Evolutionary conservation across 2,329 filamentous ascomycete genomes (phyloP).

Genomic region (Monosporascus ibericus): DNA sequence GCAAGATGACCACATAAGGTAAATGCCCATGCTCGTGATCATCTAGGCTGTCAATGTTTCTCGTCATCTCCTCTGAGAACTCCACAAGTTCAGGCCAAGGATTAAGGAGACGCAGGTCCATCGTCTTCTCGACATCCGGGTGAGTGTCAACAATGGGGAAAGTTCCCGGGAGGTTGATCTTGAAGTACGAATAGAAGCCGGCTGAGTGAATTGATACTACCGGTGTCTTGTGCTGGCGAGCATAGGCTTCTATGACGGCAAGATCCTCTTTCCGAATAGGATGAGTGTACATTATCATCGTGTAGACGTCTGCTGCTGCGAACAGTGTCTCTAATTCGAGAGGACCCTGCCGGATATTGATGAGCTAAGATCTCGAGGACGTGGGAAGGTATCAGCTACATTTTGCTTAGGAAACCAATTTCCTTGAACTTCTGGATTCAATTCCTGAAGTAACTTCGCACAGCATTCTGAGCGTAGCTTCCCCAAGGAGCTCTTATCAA

Average conservation of each 20-base stretch:
- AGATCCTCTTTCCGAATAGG: slow-evolving; percentile 41
- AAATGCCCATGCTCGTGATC: slow-evolving; percentile 86
- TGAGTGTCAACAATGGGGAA: slow-evolving; percentile 96
- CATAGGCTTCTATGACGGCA: slow-evolving; percentile 40
- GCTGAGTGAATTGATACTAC: slow-evolving; percentile 80
- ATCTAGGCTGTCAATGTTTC: slow-evolving; percentile 61
- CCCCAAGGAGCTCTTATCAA: slow-evolving; percentile 73
- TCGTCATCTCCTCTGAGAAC: slow-evolving; percentile 62
- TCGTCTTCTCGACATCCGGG: slow-evolving; percentile 76
- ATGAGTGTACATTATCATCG: slow-evolving; percentile 49
- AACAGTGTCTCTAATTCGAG: slow-evolving; percentile 37
- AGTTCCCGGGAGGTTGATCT: slow-evolving; percentile 66
- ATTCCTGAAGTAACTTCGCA: slow-evolving; percentile 69
- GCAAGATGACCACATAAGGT: slow-evolving; percentile 75
- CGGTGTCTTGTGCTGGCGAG: slow-evolving; percentile 56
- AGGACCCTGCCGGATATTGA: slow-evolving; percentile 18
- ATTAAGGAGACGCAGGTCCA: slow-evolving; percentile 74
- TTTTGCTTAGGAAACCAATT: slow-evolving; percentile 54
- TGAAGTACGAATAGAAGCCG: slow-evolving; percentile 88
- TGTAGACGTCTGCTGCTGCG: slow-evolving; percentile 36
- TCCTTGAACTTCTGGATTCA: slow-evolving; percentile 89
- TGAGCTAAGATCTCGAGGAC: slow-evolving; percentile 1
- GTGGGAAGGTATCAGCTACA: slow-evolving; percentile 21
- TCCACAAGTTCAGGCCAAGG: slow-evolving; percentile 78
- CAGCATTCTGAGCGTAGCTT: slow-evolving; percentile 73